Base-by-base conservation (phyloP, 202 grass and related monocot species). In the Elaeis oleifera region DNA sequence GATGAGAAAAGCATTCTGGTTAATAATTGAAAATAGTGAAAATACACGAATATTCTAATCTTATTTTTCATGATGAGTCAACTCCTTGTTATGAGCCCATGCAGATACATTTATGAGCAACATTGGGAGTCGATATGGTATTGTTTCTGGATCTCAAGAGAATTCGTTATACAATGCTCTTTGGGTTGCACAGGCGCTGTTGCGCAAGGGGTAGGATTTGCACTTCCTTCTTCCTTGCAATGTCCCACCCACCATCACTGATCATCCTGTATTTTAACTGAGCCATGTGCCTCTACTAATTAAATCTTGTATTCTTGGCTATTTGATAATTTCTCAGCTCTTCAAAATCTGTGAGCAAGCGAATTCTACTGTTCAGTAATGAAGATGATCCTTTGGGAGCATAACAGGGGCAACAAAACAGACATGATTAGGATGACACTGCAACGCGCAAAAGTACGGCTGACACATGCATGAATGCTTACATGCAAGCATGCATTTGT, bases 101-200 rank as follows among this genome's bases (percentile, higher is more conserved):
- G 11, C 61, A 91, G 92, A 89, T 74, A 65, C 73, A 74, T 89
- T 97, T 75, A 65, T 86, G 67, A 84, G 59, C 74, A 81, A 19
- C 13, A 91, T 97, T 68, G 92, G 92, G 76, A 89, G 87, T 81
- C 71, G 77, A 15, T 91, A 97, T 81, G 87, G 87, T 73, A 84
- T 97, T 71, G 80, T 79, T 44, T 61, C 71, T 54, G 87, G 87
- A 71, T 91, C 87, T 73, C 77, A 69, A 55, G 92, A 97, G 73
- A 97, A 97, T 74, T 81, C 92, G 54, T 68, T 91, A 67, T 86
- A 91, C 65, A 97, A 89, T 86, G 92, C 84, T 77, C 82, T 97
- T 79, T 97, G 92, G 87, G 87, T 86, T 73, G 87, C 84, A 22
- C 87, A 97, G 53, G 84, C 87, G 17, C 56, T 97, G 29, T 59